phyloP scores from a whole-genome alignment of 306 rosid species.

The Cicer chorassanicum region DNA sequence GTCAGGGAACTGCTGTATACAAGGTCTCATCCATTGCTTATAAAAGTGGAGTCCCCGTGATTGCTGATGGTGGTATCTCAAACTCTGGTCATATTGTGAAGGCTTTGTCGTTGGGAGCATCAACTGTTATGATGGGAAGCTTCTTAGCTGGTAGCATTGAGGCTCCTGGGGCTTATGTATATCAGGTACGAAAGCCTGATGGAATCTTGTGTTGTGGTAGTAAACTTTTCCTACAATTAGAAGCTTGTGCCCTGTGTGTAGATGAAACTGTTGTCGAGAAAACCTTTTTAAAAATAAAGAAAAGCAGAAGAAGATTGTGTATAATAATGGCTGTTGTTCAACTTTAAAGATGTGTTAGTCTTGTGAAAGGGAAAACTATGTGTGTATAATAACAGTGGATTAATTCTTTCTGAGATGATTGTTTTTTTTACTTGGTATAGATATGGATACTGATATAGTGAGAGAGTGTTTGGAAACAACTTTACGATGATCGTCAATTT shows the following conservation, averaged over 20 bases:
- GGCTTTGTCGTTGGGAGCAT: constrained; percentile 85
- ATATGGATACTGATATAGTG: background rate
- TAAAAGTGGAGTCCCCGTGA: constrained; percentile 76
- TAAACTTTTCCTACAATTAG: background rate
- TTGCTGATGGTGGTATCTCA: constrained; percentile 97
- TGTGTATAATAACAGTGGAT: background rate
- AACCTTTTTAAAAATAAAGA: constrained; percentile 16
- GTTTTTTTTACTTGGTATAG: background rate
- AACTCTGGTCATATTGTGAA: constrained; percentile 89
- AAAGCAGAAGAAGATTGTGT: background rate
- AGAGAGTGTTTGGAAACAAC: background rate
- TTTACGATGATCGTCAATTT: background rate
- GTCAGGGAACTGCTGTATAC: constrained; percentile 85
- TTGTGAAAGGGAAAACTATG: background rate
- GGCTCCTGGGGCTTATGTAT: constrained; percentile 83
- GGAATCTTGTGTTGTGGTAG: background rate
- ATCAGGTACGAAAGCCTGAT: constrained; percentile 59
- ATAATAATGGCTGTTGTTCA: background rate
- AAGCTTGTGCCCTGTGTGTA: background rate
- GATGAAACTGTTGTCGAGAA: constrained; percentile 8
- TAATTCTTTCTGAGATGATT: background rate
- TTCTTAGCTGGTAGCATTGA: constrained; percentile 90
- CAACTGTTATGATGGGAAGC: constrained; percentile 97
- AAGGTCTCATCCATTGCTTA: constrained; percentile 84
- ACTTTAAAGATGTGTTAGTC: background rate